Percentiles rank a stretch among this genome's conserved stretches.
Evolutionary conservation across 2,329 filamentous ascomycete species (phyloP).

Genomic region (Zymoseptoria passerinii): DNA sequence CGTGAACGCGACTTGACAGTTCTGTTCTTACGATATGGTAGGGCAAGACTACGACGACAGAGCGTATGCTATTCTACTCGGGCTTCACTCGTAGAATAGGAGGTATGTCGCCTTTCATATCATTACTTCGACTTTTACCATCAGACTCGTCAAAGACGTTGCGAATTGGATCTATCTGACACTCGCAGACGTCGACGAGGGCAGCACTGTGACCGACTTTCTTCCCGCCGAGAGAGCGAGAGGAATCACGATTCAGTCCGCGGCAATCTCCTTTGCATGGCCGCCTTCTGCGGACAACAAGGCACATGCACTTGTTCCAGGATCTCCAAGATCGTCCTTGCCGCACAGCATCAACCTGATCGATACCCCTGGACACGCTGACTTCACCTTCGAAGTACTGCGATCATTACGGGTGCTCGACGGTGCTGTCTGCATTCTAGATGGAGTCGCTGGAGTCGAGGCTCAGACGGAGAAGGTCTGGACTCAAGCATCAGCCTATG

Average conservation of each 20-base stretch:
- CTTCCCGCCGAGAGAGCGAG: constrained; percentile 83
- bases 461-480: constrained; percentile 96
- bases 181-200: constrained; percentile 73
- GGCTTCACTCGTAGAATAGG: constrained; percentile 81
- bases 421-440: constrained; percentile 84
- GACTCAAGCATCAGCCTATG: constrained; percentile 77
- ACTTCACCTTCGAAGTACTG: constrained; percentile 95
- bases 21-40: constrained; percentile 26
- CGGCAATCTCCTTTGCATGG: constrained; percentile 92
- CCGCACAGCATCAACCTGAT: constrained; percentile 79
- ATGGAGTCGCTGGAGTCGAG: constrained; percentile 88
- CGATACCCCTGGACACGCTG: constrained; percentile 92
- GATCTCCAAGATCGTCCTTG: constrained; percentile 41
- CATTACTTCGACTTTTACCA: neutral
- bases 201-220: constrained; percentile 95
- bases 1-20: neutral
- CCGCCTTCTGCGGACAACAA: constrained; percentile 46
- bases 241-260: constrained; percentile 96
- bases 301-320: constrained; percentile 12
- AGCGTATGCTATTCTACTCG: constrained; percentile 97
- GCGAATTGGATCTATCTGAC: constrained; percentile 1
- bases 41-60: constrained; percentile 96
- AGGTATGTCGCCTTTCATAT: constrained; percentile 34
- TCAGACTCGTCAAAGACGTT: neutral
- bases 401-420: constrained; percentile 82